Base-by-base conservation (phyloP, 1,284 basidiomycete species). In the Ustilago loliicola region DNA sequence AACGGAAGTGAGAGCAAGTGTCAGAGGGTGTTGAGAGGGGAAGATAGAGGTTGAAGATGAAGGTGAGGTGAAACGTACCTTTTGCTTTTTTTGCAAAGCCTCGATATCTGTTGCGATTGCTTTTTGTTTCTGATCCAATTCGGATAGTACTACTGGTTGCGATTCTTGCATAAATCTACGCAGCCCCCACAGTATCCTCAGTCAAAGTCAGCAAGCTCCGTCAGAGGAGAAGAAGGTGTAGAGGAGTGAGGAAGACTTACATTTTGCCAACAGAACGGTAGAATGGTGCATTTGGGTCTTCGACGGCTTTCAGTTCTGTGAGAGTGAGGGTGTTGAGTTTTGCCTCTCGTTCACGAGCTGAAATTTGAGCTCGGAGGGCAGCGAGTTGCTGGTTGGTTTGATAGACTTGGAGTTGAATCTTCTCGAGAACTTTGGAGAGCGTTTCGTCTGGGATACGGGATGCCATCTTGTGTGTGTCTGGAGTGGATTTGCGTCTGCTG, bases 371-470 rank as follows among this genome's bases (percentile, higher is more conserved):
- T 1, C 67, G 66, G 2, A 77, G 53, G 5, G 66, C 70, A 3
- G 70, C 47, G 13, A 77, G 57, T 48, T 77, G 66, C 27, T 73
- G 75, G 17, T 73, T 70, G 10, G 75, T 70, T 29, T 69, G 66
- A 50, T 73, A 70, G 5, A 77, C 70, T 42, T 73, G 75, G 10
- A 69, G 60, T 11, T 73, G 75, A 34, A 77, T 73, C 54, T 72
- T 77, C 25, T 77, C 70, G 40, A 77, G 64, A 2, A 77, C 66
- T 58, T 68, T 65, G 9, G 58, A 61, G 15, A 77, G 69, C 3
- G 74, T 77, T 21, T 77, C 74, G 66, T 77, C 74, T 0, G 69
- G 66, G 21, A 77, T 62, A 6, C 59, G 32, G 7, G 59, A 36
- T 10, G 70, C 36, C 68, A 71, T 71, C 9, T 3, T 57, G 55